These are phyloP conservation scores for Ulota crispa DNA, from an alignment of 225 moss, liverwort and hornwort genomes.

Conservation along the genomic window DNA sequence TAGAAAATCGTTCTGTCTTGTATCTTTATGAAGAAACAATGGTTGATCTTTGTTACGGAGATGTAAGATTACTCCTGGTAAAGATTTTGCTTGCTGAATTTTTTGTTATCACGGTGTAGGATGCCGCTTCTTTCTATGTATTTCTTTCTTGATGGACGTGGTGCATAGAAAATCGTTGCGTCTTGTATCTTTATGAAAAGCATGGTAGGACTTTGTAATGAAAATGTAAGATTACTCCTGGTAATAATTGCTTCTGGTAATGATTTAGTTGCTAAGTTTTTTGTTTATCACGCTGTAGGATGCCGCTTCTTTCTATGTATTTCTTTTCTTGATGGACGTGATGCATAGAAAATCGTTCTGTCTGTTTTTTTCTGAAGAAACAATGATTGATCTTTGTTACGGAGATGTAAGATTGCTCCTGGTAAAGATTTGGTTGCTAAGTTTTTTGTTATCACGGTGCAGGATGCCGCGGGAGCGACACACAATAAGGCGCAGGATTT, in stretches of 20 bases:
- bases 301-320: no score
- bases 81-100: not conserved
- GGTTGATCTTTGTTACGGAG: not conserved
- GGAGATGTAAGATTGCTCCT: no score
- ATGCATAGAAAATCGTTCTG: not conserved
- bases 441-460: not conserved
- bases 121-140: no score
- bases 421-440: not conserved
- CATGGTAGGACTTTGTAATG: no score
- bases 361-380: not conserved
- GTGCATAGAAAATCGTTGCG: no score
- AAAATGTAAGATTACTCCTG: no score
- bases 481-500: slow-evolving; percentile 22
- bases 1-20: not conserved
- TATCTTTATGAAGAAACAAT: not conserved
- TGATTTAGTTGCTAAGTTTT: no score
- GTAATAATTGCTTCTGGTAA: no score
- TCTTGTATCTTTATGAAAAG: no score
- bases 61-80: no score
- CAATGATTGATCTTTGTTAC: not conserved
- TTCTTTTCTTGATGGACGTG: not conserved
- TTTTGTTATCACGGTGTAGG: slow-evolving; percentile 8
- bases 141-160: no score
- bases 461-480: slow-evolving; percentile 32
- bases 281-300: no score